Base-by-base conservation (phyloP, 768 basidiomycete genomes). In the Filobasidium wieringae region DNA sequence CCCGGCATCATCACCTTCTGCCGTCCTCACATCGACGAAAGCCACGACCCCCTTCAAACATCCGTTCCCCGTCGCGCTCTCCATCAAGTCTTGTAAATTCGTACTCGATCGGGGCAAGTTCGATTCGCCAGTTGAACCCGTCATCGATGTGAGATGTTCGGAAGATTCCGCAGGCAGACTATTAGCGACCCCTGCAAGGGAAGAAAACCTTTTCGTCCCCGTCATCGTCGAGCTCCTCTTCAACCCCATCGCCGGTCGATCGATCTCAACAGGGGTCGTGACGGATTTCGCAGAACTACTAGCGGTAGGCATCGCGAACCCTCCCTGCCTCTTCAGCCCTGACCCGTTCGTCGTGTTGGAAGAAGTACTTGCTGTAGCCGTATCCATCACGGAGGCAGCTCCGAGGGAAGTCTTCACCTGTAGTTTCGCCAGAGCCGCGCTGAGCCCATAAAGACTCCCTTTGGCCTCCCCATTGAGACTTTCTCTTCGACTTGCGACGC, bases 1-100 rank as follows among this genome's bases (percentile, higher is more conserved):
- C 29, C 65, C 59, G 0, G 68, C 62, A 51, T 72, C 69, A 24
- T 71, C 68, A 4, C 74, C 74, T 41, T 75, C 74, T 8, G 62
- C 64, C 11, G 74, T 75, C 36, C 66, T 55, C 1, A 75, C 72
- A 56, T 75, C 74, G 30, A 74, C 72, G 55, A 69, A 74, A 11
- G 72, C 74, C n/a, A 65, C 65, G 1, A 75, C 72, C 11, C 74
- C 72, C 31, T 67, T 68, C 41, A 75, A 55, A 51, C 64, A 67
- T 7, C 43, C 53, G 30, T 26, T 24, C 19, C 26, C 26, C 17
- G 32, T 24, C 29, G 27, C 40, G 37, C 36, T 22, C 22, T 54
- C 40, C 15, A 54, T 22, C 34, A n/a, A 29, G 12, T 27, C 32
- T 36, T 53, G 31, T 12, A 26, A 53, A 27, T 53, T 22, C 6